Percentiles rank a stretch among this genome's conserved stretches.
phyloP scores from a whole-genome alignment of 805 yeast genomes.

The Yamadazyma olivae region DNA sequence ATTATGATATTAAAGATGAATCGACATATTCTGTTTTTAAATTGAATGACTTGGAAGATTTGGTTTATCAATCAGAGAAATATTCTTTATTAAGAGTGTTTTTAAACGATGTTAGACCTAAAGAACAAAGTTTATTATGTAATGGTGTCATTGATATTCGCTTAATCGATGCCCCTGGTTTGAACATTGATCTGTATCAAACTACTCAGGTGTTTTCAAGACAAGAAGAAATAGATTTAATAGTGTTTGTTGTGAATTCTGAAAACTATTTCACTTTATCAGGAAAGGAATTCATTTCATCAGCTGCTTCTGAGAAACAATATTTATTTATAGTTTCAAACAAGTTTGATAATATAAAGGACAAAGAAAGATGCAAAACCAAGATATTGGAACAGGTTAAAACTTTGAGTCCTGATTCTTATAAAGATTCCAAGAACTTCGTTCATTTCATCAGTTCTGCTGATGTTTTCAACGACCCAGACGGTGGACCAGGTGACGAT shows the following conservation, averaged over 20 bases:
- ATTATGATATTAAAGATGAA: constrained; percentile 55
- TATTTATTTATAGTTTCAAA: constrained; percentile 93
- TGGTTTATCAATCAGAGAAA: constrained; percentile 71
- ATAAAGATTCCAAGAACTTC: constrained; percentile 83
- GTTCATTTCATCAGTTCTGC: constrained; percentile 86
- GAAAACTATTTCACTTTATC: constrained; percentile 94
- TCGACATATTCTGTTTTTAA: constrained; percentile 59
- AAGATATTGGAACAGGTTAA: constrained; percentile 83
- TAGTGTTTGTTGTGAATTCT: constrained; percentile 93
- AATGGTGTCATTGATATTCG: constrained; percentile 93
- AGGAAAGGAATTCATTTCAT: constrained; percentile 88
- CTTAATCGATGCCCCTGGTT: constrained; percentile 95
- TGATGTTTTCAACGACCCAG: constrained; percentile 16
- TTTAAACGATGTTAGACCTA: constrained; percentile 69
- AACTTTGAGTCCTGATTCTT: constrained; percentile 83
- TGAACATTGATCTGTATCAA: constrained; percentile 88
- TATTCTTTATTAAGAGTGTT: constrained; percentile 77
- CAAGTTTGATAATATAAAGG: constrained; percentile 80
- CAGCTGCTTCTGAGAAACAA: constrained; percentile 88
- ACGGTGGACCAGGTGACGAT: constrained; percentile 27
- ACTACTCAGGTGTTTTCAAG: constrained; percentile 94
- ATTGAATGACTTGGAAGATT: constrained; percentile 56
- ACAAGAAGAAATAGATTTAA: constrained; percentile 95
- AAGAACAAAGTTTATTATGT: constrained; percentile 66
- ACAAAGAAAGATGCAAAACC: constrained; percentile 73